These are phyloP conservation scores for Umbelopsis vinacea DNA, from an alignment of 192 early-diverging fungal genomes.

Conservation along the genomic window DNA sequence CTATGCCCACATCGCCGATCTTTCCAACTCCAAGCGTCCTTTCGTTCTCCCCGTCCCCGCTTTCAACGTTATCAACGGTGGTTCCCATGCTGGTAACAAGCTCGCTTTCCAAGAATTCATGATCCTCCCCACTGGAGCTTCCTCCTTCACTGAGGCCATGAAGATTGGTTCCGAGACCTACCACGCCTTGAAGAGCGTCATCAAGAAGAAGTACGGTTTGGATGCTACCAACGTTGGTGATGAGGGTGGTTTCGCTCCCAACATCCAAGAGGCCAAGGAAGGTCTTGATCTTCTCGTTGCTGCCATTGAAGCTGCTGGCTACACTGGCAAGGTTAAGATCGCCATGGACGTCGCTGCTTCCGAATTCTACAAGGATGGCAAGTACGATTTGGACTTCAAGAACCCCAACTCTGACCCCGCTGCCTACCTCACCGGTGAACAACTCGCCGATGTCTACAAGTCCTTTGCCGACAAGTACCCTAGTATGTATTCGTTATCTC, in stretches of 20 bases:
- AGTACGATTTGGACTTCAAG: constrained; percentile 99
- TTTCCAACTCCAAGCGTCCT: constrained; percentile 80
- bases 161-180: constrained; percentile 97
- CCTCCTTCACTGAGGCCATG: constrained; percentile 95
- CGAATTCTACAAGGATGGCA: constrained; percentile 96
- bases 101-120: constrained; percentile 99
- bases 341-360: constrained; percentile 98
- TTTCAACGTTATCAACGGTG: constrained; percentile 99
- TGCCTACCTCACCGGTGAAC: constrained; percentile 72
- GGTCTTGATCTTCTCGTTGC: constrained; percentile 89
- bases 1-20: constrained; percentile 92
- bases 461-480: constrained; percentile 84
- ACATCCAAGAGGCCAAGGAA: constrained; percentile 96
- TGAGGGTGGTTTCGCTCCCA: constrained; percentile 99
- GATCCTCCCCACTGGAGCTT: constrained; percentile 96
- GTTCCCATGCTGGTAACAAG: constrained; percentile 99
- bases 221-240: constrained; percentile 99
- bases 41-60: constrained; percentile 95
- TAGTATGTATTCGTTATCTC: constrained; percentile 38
- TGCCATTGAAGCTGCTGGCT: constrained; percentile 94
- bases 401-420: constrained; percentile 80
- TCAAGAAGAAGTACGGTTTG: constrained; percentile 98
- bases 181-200: constrained; percentile 94
- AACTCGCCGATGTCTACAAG: constrained; percentile 87
- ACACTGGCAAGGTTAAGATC: constrained; percentile 95